These are phyloP conservation scores for Leishmania gerbilli DNA, from an alignment of 208 protist genomes.

Conservation along the genomic window DNA sequence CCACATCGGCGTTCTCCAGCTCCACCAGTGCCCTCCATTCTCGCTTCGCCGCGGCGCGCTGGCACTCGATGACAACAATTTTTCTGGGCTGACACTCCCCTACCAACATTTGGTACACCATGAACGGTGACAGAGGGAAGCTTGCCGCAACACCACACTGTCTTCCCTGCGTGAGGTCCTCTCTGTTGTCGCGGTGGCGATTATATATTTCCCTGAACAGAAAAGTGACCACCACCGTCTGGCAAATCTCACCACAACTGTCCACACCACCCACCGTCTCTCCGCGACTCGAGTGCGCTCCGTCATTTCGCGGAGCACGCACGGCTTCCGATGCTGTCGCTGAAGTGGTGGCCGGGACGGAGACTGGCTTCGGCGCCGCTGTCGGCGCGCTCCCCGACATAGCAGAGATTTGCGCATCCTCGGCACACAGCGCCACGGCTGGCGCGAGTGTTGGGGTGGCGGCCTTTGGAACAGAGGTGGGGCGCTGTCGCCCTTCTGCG, in stretches of 20 bases:
- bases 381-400: neutral
- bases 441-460: neutral
- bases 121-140: conserved; percentile 47
- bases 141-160: neutral
- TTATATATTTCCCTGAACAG: conserved; percentile 20
- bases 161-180: neutral
- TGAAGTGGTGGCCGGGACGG: neutral
- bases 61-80: conserved; percentile 43
- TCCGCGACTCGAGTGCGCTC: neutral
- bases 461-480: neutral
- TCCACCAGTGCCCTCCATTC: conserved; percentile 51
- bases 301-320: neutral
- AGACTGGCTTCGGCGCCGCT: neutral
- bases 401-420: neutral
- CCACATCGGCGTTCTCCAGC: conserved; percentile 39
- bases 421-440: neutral
- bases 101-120: conserved; percentile 58
- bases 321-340: neutral
- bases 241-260: neutral
- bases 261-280: neutral
- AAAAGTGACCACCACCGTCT: conserved; percentile 12
- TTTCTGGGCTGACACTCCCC: conserved; percentile 39
- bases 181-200: conserved; percentile 19
- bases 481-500: conserved; percentile 4
- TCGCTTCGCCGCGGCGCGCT: neutral